Conservation (phyloP, 176 grass and related monocot species). For the Pontederia crassipes region DNA sequence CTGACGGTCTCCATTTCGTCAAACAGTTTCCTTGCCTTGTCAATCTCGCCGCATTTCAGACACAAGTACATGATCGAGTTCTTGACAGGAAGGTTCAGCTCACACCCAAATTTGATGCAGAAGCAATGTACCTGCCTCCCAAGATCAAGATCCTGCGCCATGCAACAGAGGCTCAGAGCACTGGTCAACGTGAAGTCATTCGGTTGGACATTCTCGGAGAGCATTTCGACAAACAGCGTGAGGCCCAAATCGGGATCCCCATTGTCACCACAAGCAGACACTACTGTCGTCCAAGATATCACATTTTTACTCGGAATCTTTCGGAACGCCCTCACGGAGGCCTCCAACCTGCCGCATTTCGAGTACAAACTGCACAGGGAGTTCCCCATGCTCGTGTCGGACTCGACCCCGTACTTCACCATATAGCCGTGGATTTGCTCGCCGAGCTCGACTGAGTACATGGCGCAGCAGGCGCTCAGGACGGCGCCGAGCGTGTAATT, state of each 20-base stretch:
- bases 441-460: slow-evolving; percentile 27
- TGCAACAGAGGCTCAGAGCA: slow-evolving; percentile 51
- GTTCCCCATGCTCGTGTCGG: slow-evolving; percentile 45
- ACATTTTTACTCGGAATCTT: slow-evolving; percentile 59
- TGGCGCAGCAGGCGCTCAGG: slow-evolving; percentile 32
- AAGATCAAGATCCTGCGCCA: slow-evolving; percentile 41
- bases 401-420: slow-evolving; percentile 40
- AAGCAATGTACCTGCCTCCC: slow-evolving; percentile 70
- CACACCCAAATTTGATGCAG: slow-evolving; percentile 56
- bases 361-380: slow-evolving; percentile 57
- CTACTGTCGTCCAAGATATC: slow-evolving; percentile 63
- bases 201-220: slow-evolving; percentile 41
- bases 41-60: slow-evolving; percentile 43
- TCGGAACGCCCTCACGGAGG: slow-evolving; percentile 34
- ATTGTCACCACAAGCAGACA: slow-evolving; percentile 62
- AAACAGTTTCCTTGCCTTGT: slow-evolving; percentile 55
- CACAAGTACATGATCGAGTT: slow-evolving; percentile 77
- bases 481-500: slow-evolving; percentile 45
- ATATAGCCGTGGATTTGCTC: slow-evolving; percentile 52
- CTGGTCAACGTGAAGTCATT: slow-evolving; percentile 71
- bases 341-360: slow-evolving; percentile 44
- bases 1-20: slow-evolving; percentile 40
- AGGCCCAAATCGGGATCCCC: slow-evolving; percentile 48
- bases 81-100: slow-evolving; percentile 43
- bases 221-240: slow-evolving; percentile 52